Conservation (phyloP, 2,329 filamentous ascomycete genomes). For the Colletotrichum truncatum region DNA sequence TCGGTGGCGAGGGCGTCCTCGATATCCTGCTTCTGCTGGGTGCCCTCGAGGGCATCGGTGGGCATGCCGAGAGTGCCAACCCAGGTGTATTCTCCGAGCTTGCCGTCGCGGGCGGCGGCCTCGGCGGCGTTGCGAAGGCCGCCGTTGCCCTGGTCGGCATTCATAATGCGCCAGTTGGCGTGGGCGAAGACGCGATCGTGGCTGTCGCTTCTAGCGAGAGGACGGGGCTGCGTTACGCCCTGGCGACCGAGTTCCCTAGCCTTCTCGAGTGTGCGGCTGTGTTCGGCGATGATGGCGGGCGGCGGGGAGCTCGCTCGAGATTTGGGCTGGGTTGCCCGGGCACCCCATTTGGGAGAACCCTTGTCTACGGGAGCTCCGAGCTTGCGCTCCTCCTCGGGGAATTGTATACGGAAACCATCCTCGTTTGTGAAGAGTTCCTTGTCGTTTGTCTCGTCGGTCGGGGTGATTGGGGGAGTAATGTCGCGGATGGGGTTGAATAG, state of each 20-base stretch:
- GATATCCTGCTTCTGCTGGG: conserved; percentile 82
- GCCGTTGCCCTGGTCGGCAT: conserved; percentile 90
- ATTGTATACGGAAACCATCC: conserved; percentile 66
- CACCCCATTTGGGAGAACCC: conserved; percentile 81
- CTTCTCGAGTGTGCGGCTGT: conserved; percentile 65
- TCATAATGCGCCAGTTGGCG: conserved; percentile 85
- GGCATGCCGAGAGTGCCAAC: conserved; percentile 95
- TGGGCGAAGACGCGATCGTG: conserved; percentile 77
- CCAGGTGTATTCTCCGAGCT: conserved; percentile 82
- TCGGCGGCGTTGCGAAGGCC: conserved; percentile 89
- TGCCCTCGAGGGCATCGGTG: conserved; percentile 82
- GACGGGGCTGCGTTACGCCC: conserved; percentile 64
- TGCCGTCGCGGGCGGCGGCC: conserved; percentile 76
- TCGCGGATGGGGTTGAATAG: conserved; percentile 59
- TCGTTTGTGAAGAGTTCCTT: conserved; percentile 66
- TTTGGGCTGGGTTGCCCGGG: conserved; percentile 78
- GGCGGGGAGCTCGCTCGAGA: conserved; percentile 79
- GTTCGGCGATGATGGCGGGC: conserved; percentile 79
- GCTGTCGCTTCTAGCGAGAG: conserved; percentile 65
- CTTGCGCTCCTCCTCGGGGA: conserved; percentile 54
- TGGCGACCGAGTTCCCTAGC: conserved; percentile 65
- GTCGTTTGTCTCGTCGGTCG: conserved; percentile 54
- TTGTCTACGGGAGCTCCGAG: conserved; percentile 76
- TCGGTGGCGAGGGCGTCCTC: conserved; percentile 83
- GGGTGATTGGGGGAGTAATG: conserved; percentile 65